phyloP scores from a whole-genome alignment of 768 basidiomycete genomes.

The Rhodosporidiobolus sp. region DNA sequence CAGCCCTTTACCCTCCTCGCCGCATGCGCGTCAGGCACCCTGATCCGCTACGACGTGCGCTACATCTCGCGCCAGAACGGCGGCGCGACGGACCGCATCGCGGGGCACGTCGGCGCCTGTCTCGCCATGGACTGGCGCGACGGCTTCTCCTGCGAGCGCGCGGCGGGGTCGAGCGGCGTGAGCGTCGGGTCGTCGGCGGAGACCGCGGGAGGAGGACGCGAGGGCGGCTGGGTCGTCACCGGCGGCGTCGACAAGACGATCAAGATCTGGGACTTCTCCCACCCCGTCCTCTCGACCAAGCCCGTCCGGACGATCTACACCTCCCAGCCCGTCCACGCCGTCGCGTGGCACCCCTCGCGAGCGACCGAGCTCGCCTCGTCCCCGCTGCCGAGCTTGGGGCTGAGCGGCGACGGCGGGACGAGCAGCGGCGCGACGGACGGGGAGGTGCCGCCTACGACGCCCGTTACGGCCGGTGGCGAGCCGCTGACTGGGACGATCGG shows the following conservation, averaged over 20 bases:
- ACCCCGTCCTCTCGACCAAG: conserved; percentile 27
- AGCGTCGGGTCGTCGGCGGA: neutral
- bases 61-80: conserved; percentile 25
- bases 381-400: conserved; percentile 16
- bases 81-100: conserved; percentile 37
- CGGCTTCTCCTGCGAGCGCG: conserved; percentile 18
- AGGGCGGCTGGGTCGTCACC: conserved; percentile 42
- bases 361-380: conserved; percentile 31
- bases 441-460: conserved; percentile 10
- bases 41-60: conserved; percentile 40
- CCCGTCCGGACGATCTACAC: conserved; percentile 35
- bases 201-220: conserved; percentile 25
- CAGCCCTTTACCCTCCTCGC: conserved; percentile 38
- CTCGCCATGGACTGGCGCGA: conserved; percentile 41
- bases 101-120: conserved; percentile 35
- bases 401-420: conserved; percentile 11
- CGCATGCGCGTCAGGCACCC: conserved; percentile 34
- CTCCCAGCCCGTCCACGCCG: conserved; percentile 22
- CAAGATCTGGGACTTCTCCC: conserved; percentile 41
- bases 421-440: neutral
- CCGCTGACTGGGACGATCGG: neutral
- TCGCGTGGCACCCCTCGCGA: conserved; percentile 38
- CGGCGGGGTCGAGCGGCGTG: neutral
- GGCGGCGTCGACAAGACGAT: conserved; percentile 40
- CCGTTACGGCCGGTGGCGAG: neutral